phyloP scores from a whole-genome alignment of 257 asterid genomes.

The Solanum sejunctum region DNA sequence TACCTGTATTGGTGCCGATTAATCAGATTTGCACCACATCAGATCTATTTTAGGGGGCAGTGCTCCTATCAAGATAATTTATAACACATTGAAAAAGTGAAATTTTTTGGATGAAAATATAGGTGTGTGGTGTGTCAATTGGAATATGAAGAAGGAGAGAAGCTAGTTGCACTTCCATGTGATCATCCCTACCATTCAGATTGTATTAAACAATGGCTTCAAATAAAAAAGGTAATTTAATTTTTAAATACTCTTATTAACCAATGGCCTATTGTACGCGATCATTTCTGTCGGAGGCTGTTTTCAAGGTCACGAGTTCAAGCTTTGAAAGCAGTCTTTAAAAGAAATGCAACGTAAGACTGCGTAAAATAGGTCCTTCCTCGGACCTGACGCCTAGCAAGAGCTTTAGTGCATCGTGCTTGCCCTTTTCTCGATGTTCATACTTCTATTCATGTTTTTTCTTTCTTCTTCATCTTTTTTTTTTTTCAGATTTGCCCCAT shows the following conservation, averaged over 20 bases:
- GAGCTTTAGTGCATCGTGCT: no score
- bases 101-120: neutral
- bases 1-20: neutral
- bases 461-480: neutral
- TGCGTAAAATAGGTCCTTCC: no score
- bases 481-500: slow-evolving; percentile 41
- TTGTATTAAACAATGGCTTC: slow-evolving; percentile 50
- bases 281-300: no score
- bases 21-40: accelerated
- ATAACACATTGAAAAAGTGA: neutral
- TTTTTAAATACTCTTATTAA: neutral
- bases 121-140: slow-evolving; percentile 64
- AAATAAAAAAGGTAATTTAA: slow-evolving; percentile 41
- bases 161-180: slow-evolving; percentile 32
- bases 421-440: neutral
- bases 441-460: neutral
- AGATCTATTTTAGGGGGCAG: neutral
- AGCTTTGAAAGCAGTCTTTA: no score
- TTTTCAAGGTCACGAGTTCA: no score
- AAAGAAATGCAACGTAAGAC: no score
- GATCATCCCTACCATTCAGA: slow-evolving; percentile 42
- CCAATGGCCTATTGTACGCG: no score
- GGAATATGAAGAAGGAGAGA: slow-evolving; percentile 49
- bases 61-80: neutral
- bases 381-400: accelerated